Conservation (phyloP, 192 early-diverging fungal genomes). For the Coemansia sp. region DNA sequence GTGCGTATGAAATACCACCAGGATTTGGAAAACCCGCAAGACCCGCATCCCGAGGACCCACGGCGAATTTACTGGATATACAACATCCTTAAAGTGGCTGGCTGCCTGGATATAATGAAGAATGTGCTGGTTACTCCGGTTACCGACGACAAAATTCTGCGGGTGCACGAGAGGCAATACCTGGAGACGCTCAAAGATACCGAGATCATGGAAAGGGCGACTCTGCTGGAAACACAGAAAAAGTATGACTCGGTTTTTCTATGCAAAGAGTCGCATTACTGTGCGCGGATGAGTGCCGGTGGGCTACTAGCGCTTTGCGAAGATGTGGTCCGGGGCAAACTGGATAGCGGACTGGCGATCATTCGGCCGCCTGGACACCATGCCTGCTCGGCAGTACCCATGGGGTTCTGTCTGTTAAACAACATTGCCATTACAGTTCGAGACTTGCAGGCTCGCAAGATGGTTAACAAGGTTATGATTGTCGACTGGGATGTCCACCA, state of each 20-base stretch:
- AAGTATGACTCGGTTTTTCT: conserved; percentile 70
- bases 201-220: conserved; percentile 52
- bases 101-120: conserved; percentile 51
- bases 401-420: conserved; percentile 88
- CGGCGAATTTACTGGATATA: conserved; percentile 68
- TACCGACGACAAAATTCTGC: conserved; percentile 34
- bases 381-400: conserved; percentile 68
- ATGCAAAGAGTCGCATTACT: conserved; percentile 60
- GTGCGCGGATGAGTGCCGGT: conserved; percentile 71
- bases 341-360: conserved; percentile 81
- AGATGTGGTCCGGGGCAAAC: conserved; percentile 60
- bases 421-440: conserved; percentile 84
- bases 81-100: conserved; percentile 51
- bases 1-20: conserved; percentile 64
- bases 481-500: conserved; percentile 97
- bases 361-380: conserved; percentile 95
- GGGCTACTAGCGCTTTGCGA: conserved; percentile 70
- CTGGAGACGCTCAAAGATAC: conserved; percentile 46
- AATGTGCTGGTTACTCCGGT: conserved; percentile 10
- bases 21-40: conserved; percentile 55
- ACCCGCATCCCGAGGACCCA: conserved; percentile 74
- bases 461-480: conserved; percentile 66
- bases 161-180: conserved; percentile 56
- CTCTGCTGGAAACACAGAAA: conserved; percentile 38
- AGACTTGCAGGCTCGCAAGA: conserved; percentile 54